A percentile compares a stretch with the other conserved stretches of the same genome.
These are phyloP conservation scores for Actinidia chinensis DNA, from an alignment of 179 eudicot genomes.

Conservation along the genomic window DNA sequence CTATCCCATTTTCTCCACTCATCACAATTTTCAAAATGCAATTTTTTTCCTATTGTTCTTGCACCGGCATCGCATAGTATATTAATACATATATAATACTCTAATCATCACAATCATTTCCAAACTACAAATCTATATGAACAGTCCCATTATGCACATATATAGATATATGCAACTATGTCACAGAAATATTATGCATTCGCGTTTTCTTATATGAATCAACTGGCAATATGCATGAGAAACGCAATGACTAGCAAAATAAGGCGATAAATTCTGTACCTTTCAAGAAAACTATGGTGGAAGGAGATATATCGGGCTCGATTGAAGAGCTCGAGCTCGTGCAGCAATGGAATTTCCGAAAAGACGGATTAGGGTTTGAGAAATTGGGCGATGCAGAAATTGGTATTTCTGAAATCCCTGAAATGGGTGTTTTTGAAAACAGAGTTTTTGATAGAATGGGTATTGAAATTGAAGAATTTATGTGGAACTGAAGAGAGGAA, in stretches of 20 bases:
- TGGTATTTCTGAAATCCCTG: background rate
- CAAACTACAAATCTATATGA: background rate
- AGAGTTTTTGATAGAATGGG: background rate
- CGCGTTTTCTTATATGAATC: too few species aligned
- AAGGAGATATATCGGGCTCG: background rate
- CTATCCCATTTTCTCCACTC: too few species aligned
- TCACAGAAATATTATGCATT: too few species aligned
- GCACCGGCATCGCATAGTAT: too few species aligned
- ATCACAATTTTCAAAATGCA: too few species aligned
- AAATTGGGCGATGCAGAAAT: background rate
- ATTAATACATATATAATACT: too few species aligned
- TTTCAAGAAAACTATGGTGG: background rate
- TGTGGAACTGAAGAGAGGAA: background rate
- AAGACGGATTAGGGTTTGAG: conserved; percentile 1
- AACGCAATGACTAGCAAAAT: background rate
- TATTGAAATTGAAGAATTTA: background rate
- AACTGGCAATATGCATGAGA: conserved; percentile 8
- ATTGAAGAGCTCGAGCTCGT: background rate
- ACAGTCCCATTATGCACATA: background rate
- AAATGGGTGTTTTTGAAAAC: background rate
- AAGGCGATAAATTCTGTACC: background rate
- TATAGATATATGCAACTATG: background rate
- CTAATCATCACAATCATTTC: background rate
- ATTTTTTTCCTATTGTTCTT: too few species aligned
- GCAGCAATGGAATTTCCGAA: background rate